These are phyloP conservation scores for Lentinula detonsa DNA, from an alignment of 768 basidiomycete genomes.

Conservation along the genomic window DNA sequence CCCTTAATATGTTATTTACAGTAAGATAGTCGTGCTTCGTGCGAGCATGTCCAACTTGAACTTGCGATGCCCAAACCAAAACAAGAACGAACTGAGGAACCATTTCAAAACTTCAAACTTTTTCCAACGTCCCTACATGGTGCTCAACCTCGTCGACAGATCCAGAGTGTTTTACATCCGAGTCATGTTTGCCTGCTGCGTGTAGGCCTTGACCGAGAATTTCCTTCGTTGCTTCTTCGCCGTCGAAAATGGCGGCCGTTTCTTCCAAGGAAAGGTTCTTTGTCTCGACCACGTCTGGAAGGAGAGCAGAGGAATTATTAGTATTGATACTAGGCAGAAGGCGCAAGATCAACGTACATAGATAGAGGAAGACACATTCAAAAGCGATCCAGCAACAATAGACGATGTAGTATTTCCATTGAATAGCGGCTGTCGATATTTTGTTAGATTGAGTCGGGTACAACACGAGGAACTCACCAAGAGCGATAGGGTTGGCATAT, in stretches of 20 bases:
- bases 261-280: slow-evolving; percentile 72
- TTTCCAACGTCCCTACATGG: background rate
- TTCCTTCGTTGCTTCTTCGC: slow-evolving; percentile 38
- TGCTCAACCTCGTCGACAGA: background rate
- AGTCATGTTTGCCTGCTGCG: background rate
- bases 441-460: slow-evolving; percentile 3
- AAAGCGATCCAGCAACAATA: slow-evolving; percentile 67
- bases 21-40: background rate
- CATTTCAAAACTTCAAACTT: background rate
- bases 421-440: slow-evolving; percentile 27
- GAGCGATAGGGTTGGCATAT: slow-evolving; percentile 80
- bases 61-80: background rate
- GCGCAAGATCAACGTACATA: slow-evolving; percentile 30
- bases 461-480: slow-evolving; percentile 25
- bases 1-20: background rate
- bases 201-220: background rate
- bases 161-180: background rate
- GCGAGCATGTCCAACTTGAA: background rate
- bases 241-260: slow-evolving; percentile 78
- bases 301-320: background rate
- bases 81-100: background rate
- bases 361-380: slow-evolving; percentile 59
- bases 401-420: slow-evolving; percentile 80
- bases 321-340: background rate
- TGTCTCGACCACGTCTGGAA: slow-evolving; percentile 56